Conservation (phyloP, 176 grass and related monocot species). For the Poa annua region DNA sequence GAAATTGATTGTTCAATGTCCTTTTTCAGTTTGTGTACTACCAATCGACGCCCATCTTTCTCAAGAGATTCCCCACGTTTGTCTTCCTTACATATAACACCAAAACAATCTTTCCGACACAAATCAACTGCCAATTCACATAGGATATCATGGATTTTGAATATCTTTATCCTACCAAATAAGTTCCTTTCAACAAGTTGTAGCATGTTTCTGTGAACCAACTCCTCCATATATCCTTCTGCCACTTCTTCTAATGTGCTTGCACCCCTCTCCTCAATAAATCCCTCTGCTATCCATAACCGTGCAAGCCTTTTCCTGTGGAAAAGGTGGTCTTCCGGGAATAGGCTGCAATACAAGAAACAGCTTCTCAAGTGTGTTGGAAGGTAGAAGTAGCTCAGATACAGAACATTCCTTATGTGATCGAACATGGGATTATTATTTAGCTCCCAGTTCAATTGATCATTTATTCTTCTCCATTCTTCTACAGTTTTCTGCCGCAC, state of each 20-base stretch:
- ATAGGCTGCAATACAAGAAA: not conserved
- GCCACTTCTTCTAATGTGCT: too few species aligned
- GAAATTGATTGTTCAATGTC: not conserved
- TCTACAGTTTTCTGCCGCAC: not conserved
- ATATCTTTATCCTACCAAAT: too few species aligned
- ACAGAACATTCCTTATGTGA: not conserved
- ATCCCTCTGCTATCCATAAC: too few species aligned
- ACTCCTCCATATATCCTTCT: too few species aligned
- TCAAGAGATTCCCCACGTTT: too few species aligned
- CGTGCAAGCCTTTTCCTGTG: not conserved
- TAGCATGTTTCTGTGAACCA: too few species aligned
- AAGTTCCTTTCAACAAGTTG: too few species aligned
- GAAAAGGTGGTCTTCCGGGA: not conserved
- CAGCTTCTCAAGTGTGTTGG: not conserved
- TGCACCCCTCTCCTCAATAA: too few species aligned
- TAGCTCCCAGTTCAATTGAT: not conserved
- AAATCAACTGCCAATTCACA: conserved; percentile 1
- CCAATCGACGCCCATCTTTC: not conserved
- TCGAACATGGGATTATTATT: not conserved
- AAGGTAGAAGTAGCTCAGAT: not conserved
- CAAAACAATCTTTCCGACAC: not conserved
- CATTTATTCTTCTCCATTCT: not conserved
- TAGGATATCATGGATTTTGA: too few species aligned
- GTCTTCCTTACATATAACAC: not conserved
- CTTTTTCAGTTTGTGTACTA: not conserved